Evolutionary conservation across 805 yeast species (phyloP), one percentile per base, ranked within the genome.

Genomic region (Kregervanrija fluxuum): DNA sequence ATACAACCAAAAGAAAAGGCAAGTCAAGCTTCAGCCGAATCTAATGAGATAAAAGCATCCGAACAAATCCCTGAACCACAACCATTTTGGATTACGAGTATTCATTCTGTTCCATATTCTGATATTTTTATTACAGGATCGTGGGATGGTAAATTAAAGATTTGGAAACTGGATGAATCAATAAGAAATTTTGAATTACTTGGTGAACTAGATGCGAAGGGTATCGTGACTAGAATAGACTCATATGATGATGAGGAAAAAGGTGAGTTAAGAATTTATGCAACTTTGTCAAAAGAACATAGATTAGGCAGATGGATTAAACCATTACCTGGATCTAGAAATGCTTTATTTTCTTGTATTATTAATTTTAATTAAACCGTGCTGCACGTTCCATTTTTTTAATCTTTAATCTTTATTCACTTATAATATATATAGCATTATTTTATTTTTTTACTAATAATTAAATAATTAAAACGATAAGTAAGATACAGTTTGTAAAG

Each of bases 91-190:
- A 83, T 93, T 53, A 88, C 97, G 0, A 71, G 89, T 1, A 62
- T 91, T 9, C 73, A 81, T 54, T 87, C 95, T 0, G 68, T 91
- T 16, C 96, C 98, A 13, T 91, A 78, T 61, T 75, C 90, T 11
- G 89, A 93, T 58, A 63, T 87, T 5, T 87, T 93, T 57, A 68
- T 91, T 37, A 78, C 88, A 11, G 99, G 99, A 1, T 90, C 98
- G 2, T 85, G 87, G 82, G 75, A 79, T 57, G 97, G 98, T 4
- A 61, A 70, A 8, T 62, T 93, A 44, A 79, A 75, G 48, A 73
- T 88, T 38, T 93, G 98, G 98, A 77, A 77, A 57, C 61, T 91
- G 28, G 75, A 73, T 41, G 81, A 76, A 41, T 80, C 77, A 42
- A 59, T 82, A 54, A 75, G 95, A 54, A 66, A 70, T 32, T 83